phyloP scores from a whole-genome alignment of 2,329 filamentous ascomycete genomes.

The Epichloe uncinata region DNA sequence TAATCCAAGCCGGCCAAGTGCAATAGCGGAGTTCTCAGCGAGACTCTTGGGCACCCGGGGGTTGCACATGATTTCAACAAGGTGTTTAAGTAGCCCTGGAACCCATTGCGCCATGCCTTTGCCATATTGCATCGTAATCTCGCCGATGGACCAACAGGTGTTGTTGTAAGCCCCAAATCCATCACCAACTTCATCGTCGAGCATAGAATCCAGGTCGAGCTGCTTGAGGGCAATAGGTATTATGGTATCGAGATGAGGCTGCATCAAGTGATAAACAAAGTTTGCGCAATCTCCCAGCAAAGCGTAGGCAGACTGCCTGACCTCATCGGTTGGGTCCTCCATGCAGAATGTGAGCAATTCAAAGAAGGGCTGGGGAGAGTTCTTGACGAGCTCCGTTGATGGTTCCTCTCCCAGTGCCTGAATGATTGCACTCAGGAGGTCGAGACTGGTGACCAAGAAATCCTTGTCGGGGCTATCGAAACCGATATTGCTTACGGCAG shows the following conservation, averaged over 20 bases:
- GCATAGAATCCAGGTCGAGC: constrained; percentile 64
- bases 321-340: constrained; percentile 81
- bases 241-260: constrained; percentile 57
- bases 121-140: constrained; percentile 72
- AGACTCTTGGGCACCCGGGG: constrained; percentile 76
- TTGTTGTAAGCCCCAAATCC: constrained; percentile 95
- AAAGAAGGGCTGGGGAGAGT: constrained; percentile 73
- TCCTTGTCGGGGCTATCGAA: constrained; percentile 85
- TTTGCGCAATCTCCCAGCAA: constrained; percentile 89
- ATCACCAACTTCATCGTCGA: constrained; percentile 69
- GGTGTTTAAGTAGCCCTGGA: constrained; percentile 60
- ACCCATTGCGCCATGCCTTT: constrained; percentile 66
- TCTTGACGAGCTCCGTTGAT: constrained; percentile 62
- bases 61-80: constrained; percentile 74
- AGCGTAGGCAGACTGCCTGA: constrained; percentile 91
- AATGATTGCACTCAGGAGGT: constrained; percentile 84
- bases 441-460: constrained; percentile 88
- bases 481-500: constrained; percentile 51
- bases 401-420: constrained; percentile 68
- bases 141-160: constrained; percentile 90
- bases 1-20: constrained; percentile 75
- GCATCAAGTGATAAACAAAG: constrained; percentile 74
- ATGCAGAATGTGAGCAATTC: constrained; percentile 84
- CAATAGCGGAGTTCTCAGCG: constrained; percentile 87
- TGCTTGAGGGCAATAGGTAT: constrained; percentile 77